Evolutionary conservation across 192 early-diverging fungal species (phyloP), one percentile per base, ranked within the genome.

Genomic region (Backusella psychrophila): DNA sequence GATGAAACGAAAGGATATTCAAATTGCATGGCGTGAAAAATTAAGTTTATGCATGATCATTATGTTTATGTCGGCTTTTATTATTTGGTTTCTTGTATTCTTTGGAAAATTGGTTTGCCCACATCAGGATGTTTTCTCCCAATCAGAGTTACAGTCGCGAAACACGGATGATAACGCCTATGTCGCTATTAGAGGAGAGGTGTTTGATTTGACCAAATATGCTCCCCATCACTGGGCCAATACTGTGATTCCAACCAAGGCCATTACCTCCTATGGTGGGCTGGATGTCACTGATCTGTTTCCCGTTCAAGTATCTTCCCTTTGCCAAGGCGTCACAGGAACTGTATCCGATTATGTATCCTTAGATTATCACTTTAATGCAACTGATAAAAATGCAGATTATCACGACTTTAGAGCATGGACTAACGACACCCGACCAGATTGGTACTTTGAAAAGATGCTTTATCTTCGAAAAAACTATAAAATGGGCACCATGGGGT

Each of bases 21-120:
- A 90, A 39, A 88, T 94, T 85, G 98, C 98, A 19, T 99, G 98
- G 98, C 90, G 98, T 71, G 98, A 99, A 82, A 98, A 99, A 84
- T 88, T 97, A 15, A 93, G 97, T 6, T 87, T 99, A 29, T 96
- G 95, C 73, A 79, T 94, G 79, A 83, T 99, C 71, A 95, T 97
- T 39, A 82, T 91, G 31, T 87, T 95, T 69, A 78, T 97, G 73
- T 94, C 92, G 36, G 86, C 77, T 26, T 79, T 92, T 78, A 91
- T 97, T 56, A 87, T 98, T 41, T 96, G 97, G 82, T 92, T 96
- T 77, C 94, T 95, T 34, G 93, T 87, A 12, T 87, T 88, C 29
- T 85, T 94, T 66, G 93, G 93, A 21, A 80, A 86, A 72, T 81
- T 94, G 42, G 82, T 94, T 72, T 95, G 93, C 78, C 93, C 93